These are phyloP conservation scores for Echeveria elegans DNA, from an alignment of 164 flowering plant species.

Conservation along the genomic window DNA sequence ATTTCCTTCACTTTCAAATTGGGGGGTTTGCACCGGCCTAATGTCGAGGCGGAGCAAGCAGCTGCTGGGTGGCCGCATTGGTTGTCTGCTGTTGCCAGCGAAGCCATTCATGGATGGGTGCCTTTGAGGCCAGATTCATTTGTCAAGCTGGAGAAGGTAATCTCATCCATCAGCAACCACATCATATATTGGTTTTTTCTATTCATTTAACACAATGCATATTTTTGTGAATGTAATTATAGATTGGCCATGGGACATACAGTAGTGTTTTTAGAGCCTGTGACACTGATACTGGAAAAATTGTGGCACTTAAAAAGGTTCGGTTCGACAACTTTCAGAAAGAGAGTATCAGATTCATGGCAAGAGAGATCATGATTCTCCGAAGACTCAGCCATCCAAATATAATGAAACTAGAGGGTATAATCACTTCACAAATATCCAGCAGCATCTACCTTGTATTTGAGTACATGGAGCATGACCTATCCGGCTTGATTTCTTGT, in stretches of 20 bases:
- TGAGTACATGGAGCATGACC: slow-evolving; percentile 97
- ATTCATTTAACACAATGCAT: background rate
- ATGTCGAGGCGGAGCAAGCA: background rate
- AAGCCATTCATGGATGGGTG: background rate
- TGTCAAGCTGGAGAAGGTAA: background rate
- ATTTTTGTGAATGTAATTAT: background rate
- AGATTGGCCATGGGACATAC: slow-evolving; percentile 97
- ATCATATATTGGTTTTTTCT: too few species aligned
- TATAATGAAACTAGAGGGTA: slow-evolving; percentile 14
- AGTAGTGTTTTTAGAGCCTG: slow-evolving; percentile 86
- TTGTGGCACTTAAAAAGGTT: slow-evolving; percentile 85
- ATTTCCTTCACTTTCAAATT: slow-evolving; percentile 30
- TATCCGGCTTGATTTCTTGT: slow-evolving; percentile 63
- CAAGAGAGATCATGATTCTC: slow-evolving; percentile 77
- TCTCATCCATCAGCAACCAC: too few species aligned
- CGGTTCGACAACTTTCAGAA: slow-evolving; percentile 82
- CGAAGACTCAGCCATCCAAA: slow-evolving; percentile 86
- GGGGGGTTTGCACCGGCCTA: slow-evolving; percentile 28
- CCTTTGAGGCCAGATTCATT: background rate
- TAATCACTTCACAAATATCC: slow-evolving; percentile 67
- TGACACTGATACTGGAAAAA: slow-evolving; percentile 55
- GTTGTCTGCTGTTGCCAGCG: background rate
- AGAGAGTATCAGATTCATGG: slow-evolving; percentile 91
- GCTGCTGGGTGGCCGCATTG: background rate
- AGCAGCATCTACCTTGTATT: slow-evolving; percentile 81